Evolutionary conservation across 2,329 filamentous ascomycete genomes (phyloP).

Genomic region (Trichoderma lentiforme): DNA sequence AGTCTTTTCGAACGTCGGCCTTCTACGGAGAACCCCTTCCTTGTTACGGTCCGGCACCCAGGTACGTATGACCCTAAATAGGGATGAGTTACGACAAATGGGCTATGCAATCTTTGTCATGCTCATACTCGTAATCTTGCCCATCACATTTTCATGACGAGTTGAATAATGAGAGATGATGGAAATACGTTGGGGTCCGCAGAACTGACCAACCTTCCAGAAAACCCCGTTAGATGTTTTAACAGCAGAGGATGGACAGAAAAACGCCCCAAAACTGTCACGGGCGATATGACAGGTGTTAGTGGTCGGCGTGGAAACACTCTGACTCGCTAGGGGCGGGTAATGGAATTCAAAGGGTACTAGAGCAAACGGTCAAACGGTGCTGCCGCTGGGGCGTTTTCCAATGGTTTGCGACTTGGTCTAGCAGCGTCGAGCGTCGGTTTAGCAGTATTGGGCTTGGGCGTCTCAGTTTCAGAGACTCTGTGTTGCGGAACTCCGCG

Average conservation of each 20-base stretch:
- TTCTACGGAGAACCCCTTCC: neutral
- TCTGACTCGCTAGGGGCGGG: conserved; percentile 7
- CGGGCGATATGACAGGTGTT: neutral
- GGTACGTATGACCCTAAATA: neutral
- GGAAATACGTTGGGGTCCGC: neutral
- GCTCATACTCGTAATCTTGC: no score
- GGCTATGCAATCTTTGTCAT: neutral
- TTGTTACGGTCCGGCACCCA: neutral
- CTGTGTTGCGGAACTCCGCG: neutral
- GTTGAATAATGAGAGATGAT: neutral
- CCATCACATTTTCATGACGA: neutral
- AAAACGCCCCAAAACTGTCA: neutral
- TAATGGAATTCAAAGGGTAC: neutral
- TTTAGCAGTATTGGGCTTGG: neutral
- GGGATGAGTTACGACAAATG: conserved; percentile 3
- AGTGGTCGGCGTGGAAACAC: conserved; percentile 1
- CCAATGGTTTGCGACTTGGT: neutral
- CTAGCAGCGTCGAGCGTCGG: neutral
- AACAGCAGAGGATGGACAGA: neutral
- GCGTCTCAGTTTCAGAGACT: neutral
- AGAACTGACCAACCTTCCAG: neutral
- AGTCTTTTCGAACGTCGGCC: neutral
- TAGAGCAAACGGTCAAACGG: neutral
- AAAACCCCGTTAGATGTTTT: neutral
- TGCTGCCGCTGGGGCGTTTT: neutral